These are phyloP conservation scores for Fusarium verticillioides DNA, from an alignment of 2,329 filamentous ascomycete genomes.

Conservation along the genomic window DNA sequence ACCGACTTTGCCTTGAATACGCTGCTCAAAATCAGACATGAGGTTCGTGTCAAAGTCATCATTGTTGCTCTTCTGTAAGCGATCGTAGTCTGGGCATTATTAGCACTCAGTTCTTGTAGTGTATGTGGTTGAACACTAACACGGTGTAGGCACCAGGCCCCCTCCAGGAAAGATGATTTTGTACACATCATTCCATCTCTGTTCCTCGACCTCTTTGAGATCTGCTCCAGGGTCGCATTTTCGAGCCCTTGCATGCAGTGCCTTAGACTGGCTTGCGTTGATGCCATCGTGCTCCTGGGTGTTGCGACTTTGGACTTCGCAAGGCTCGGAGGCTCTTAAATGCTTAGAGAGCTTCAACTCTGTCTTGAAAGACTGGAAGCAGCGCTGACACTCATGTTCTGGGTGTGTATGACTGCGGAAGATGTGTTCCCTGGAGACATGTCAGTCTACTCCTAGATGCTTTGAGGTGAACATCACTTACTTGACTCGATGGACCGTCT, in stretches of 20 bases:
- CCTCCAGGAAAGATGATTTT: conserved; percentile 28
- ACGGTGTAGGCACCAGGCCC: conserved; percentile 12
- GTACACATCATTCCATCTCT: conserved; percentile 28
- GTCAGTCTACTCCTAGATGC: neutral
- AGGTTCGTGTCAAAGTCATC: neutral
- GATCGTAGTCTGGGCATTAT: conserved; percentile 15
- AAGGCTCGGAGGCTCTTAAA: neutral
- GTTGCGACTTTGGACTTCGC: conserved; percentile 1
- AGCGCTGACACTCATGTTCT: conserved; percentile 24
- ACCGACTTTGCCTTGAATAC: neutral
- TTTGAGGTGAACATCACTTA: neutral
- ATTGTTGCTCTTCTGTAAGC: neutral
- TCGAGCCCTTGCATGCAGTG: conserved; percentile 4
- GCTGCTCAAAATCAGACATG: conserved; percentile 1
- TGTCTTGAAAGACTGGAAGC: conserved; percentile 11
- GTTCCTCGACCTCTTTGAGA: conserved; percentile 9
- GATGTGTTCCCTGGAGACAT: conserved; percentile 15
- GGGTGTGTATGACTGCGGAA: conserved; percentile 24
- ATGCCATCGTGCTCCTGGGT: conserved; percentile 19
- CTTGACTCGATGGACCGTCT: conserved; percentile 28
- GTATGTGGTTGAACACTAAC: conserved; percentile 17
- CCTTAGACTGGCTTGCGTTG: conserved; percentile 3
- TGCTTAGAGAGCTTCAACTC: neutral
- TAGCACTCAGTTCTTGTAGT: neutral
- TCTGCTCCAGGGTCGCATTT: neutral